phyloP scores from a whole-genome alignment of 495 filamentous ascomycete species.

The Apiosordaria backusii region DNA sequence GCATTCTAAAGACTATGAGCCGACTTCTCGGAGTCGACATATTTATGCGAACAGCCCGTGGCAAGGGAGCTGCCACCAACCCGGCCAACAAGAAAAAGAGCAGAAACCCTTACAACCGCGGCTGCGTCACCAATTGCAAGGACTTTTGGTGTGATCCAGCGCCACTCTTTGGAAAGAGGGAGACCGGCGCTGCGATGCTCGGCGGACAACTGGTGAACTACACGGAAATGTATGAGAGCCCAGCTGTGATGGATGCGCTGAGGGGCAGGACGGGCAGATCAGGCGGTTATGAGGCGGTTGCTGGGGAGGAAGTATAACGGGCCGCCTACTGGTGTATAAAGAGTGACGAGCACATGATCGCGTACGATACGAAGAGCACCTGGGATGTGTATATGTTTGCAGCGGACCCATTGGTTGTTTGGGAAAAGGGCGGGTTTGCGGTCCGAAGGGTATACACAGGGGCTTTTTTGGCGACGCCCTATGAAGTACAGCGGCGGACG shows the following conservation, averaged over 20 bases:
- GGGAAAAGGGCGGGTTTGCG: background rate
- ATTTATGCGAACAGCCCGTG: conserved; percentile 76
- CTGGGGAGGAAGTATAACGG: conserved; percentile 13
- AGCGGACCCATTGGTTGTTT: background rate
- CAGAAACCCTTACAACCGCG: conserved; percentile 79
- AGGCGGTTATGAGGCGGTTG: conserved; percentile 46
- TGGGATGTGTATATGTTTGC: background rate
- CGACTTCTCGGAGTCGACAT: conserved; percentile 85
- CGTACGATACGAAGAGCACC: background rate
- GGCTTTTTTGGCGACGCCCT: background rate
- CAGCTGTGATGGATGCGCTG: conserved; percentile 53
- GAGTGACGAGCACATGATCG: background rate
- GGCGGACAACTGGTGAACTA: conserved; percentile 82
- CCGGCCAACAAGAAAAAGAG: conserved; percentile 49
- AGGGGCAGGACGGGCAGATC: conserved; percentile 30
- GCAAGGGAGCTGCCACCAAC: conserved; percentile 49
- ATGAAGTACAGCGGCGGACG: background rate
- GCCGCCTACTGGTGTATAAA: background rate
- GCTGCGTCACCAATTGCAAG: conserved; percentile 78
- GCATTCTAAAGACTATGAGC: conserved; percentile 74
- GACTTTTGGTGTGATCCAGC: conserved; percentile 95
- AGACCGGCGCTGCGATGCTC: conserved; percentile 69
- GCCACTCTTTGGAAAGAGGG: conserved; percentile 71
- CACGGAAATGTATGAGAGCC: conserved; percentile 82
- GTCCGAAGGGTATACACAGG: background rate